These are phyloP conservation scores for Chrysosporium keratinophilum DNA, from an alignment of 2,329 filamentous ascomycete species.

Conservation along the genomic window DNA sequence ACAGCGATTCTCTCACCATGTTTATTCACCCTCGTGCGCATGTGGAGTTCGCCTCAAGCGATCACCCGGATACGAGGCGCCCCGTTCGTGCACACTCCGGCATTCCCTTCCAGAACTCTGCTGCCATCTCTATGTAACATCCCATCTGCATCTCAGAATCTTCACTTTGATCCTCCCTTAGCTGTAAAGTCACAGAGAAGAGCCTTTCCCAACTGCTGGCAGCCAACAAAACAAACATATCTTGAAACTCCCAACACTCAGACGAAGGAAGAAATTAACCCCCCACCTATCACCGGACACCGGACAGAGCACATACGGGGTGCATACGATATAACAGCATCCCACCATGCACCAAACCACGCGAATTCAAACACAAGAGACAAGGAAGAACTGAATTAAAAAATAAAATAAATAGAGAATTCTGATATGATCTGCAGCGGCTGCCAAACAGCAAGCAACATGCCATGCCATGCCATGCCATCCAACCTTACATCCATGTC, in stretches of 20 bases:
- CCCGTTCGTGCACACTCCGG: background rate
- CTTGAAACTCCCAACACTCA: background rate
- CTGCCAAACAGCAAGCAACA: too few relatives aligned
- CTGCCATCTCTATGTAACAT: background rate
- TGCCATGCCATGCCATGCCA: too few relatives aligned
- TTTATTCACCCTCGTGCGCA: background rate
- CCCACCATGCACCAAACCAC: too few relatives aligned
- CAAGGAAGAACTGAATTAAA: background rate
- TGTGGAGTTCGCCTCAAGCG: background rate
- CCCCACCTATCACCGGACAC: background rate
- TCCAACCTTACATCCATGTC: too few relatives aligned
- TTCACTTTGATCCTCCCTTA: background rate
- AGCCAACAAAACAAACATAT: background rate
- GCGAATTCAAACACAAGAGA: background rate
- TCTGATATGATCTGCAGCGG: background rate
- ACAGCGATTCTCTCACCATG: background rate
- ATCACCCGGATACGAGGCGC: slow-evolving; percentile 9
- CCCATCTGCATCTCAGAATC: background rate
- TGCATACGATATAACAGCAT: too few relatives aligned
- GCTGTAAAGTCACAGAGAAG: background rate
- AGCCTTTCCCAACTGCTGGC: background rate
- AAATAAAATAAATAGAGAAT: background rate
- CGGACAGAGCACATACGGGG: background rate
- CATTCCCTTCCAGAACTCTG: background rate
- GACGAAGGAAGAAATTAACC: background rate